Evolutionary conservation across 2,329 filamentous ascomycete genomes (phyloP), one percentile per base, ranked within the genome.

Genomic region (Scytalidium lignicola): DNA sequence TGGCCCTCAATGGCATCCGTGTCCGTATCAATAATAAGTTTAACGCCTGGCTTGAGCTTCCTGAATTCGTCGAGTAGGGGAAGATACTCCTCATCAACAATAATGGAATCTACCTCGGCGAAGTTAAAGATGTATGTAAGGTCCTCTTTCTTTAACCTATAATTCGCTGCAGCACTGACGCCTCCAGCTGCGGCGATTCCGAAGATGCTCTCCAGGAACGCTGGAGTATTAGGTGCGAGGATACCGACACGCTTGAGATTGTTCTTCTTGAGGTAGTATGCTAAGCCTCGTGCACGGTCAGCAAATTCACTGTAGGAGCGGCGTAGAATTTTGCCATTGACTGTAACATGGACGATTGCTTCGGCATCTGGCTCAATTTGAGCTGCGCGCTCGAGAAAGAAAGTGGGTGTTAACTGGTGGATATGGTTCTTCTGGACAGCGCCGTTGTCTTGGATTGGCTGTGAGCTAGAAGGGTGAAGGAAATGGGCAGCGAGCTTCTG

Each of bases 61-160:
- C 71, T 74, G 67, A 85, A 96, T 1, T 71, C 70, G 32, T 83
- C 81, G 13, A 99, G 73, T 46, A 97, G 72, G 3, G 72, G 70
- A 18, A 82, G 68, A 63, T 85, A 96, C 67, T 99, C 93, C 23
- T 80, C 72, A 62, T 99, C 93, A 3, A 88, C 89, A 49, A 99
- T 84, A 55, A 99, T 89, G 46, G 80, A 74, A 62, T 99, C 92
- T 0, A 88, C 91, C 50, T 95, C 88, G 6, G 86, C 82, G 70
- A 91, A 92, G 39, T 85, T 80, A 62, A 99, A 89, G 52, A 97
- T 95, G 67, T 97, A 99, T 18, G 79, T 74, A 51, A 99, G 85
- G 62, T 99, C 93, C 53, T 91, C 88, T 29, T 79, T 74, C 65
- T 93, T 93, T 42, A 96, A 72, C 2, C 85, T 73, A 59, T 88